phyloP scores from a whole-genome alignment of 164 flowering plant genomes.

The Dillenia suffruticosa region DNA sequence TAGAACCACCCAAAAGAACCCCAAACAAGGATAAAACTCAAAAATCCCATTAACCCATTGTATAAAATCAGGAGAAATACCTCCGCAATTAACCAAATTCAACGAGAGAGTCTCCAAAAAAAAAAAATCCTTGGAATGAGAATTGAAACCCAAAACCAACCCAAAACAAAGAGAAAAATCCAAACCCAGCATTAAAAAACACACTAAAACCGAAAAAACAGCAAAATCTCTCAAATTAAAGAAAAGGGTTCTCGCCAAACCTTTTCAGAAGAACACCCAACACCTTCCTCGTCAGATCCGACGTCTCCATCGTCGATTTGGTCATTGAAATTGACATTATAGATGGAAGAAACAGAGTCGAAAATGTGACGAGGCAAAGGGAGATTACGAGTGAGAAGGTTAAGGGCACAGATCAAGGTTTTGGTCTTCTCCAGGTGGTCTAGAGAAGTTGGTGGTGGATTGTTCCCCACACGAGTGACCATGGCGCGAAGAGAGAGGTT shows the following conservation, averaged over 20 bases:
- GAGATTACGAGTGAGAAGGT: conserved; percentile 77
- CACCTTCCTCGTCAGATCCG: conserved; percentile 4
- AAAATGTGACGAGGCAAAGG: conserved; percentile 74
- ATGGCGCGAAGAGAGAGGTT: conserved; percentile 30
- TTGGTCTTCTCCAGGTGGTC: conserved; percentile 47
- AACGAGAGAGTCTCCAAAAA: too few relatives aligned
- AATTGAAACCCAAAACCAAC: background rate
- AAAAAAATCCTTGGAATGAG: background rate
- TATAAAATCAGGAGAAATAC: too few relatives aligned
- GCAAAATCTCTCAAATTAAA: background rate
- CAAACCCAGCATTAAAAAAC: background rate
- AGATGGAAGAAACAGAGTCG: conserved; percentile 65
- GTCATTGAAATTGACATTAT: conserved; percentile 5
- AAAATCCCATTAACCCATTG: too few relatives aligned
- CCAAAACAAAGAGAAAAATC: background rate
- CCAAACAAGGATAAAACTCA: too few relatives aligned
- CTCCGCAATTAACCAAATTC: too few relatives aligned
- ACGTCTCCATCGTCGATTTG: conserved; percentile 3
- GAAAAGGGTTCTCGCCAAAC: background rate
- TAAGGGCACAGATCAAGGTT: conserved; percentile 80
- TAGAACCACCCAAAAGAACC: too few relatives aligned
- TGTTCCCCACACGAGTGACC: conserved; percentile 20
- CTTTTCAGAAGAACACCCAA: background rate
- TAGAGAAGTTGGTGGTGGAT: conserved; percentile 10
- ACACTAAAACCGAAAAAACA: background rate